Evolutionary conservation across 768 basidiomycete species (phyloP).

Genomic region (Calocera viscosa): DNA sequence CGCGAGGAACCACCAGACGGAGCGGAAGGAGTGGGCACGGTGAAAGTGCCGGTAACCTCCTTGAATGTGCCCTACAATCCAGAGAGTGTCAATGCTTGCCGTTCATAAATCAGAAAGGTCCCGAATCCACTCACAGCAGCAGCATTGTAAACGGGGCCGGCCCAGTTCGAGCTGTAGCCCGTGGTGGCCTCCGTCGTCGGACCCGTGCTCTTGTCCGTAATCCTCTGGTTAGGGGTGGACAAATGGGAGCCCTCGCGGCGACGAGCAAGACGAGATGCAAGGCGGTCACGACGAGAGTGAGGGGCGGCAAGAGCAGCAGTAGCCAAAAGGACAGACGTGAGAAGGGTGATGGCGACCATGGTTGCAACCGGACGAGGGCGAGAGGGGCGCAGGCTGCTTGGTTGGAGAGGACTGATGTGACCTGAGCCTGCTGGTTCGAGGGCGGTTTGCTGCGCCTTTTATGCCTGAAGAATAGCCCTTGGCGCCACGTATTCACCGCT

Average conservation of each 20-base stretch:
- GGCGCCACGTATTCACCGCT: neutral
- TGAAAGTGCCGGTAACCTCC: constrained; percentile 30
- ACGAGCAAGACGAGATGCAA: constrained; percentile 19
- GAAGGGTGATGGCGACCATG: constrained; percentile 19
- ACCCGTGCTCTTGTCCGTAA: constrained; percentile 19
- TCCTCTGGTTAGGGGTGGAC: neutral
- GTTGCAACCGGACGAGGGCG: constrained; percentile 14
- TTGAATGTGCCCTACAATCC: constrained; percentile 30
- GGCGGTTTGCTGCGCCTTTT: neutral
- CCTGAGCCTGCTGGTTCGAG: neutral
- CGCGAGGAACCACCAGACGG: constrained; percentile 21
- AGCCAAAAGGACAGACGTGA: constrained; percentile 21
- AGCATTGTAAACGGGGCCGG: constrained; percentile 27
- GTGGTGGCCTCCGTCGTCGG: neutral
- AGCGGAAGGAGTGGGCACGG: constrained; percentile 24
- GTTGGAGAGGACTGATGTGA: neutral
- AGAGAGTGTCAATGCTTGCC: too few relatives aligned
- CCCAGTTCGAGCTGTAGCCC: constrained; percentile 30
- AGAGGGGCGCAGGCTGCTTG: neutral
- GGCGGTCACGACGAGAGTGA: constrained; percentile 14
- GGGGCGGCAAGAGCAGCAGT: constrained; percentile 21
- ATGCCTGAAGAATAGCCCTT: neutral
- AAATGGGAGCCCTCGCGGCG: constrained; percentile 18
- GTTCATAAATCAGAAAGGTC: too few relatives aligned
- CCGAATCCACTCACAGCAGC: constrained; percentile 21